A percentile compares a stretch with the other conserved stretches of the same genome.
These are phyloP conservation scores for Neurospora africana DNA, from an alignment of 495 filamentous ascomycete genomes.

Conservation along the genomic window DNA sequence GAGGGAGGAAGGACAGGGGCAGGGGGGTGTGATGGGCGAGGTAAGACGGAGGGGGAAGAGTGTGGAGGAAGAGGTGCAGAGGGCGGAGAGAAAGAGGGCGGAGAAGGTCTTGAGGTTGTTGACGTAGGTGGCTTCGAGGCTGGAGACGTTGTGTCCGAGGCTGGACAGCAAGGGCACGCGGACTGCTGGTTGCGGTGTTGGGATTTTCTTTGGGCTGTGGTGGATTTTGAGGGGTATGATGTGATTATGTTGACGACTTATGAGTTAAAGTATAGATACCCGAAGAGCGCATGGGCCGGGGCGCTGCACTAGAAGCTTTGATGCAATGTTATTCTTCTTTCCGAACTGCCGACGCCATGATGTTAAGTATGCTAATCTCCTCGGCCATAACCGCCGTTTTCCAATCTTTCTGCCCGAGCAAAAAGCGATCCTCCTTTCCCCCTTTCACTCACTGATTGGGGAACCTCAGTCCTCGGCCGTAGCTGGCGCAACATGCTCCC, in stretches of 20 bases:
- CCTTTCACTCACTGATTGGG: not conserved
- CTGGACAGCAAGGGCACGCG: not conserved
- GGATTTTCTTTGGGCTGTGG: not conserved
- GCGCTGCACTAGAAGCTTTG: not conserved
- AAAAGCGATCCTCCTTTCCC: not conserved
- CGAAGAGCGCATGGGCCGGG: too few relatives aligned
- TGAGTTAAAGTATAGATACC: not conserved
- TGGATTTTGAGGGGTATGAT: not conserved
- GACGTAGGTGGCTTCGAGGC: not conserved
- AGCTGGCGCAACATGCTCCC: conserved; percentile 1
- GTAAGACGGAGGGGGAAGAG: not conserved
- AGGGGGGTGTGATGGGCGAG: not conserved
- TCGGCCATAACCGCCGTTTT: not conserved
- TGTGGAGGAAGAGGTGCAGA: not conserved
- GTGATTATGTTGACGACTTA: not conserved
- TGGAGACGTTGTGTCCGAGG: not conserved
- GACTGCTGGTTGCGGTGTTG: not conserved
- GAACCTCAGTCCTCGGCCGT: not conserved
- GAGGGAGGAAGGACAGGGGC: not conserved
- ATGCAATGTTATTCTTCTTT: not conserved
- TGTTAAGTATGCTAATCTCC: not conserved
- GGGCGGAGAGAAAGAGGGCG: not conserved
- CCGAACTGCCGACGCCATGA: not conserved
- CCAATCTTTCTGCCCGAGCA: not conserved
- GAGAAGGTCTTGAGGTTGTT: not conserved